Base-by-base conservation (phyloP, 768 basidiomycete genomes). In the Phlebiopsis flavidoalba region DNA sequence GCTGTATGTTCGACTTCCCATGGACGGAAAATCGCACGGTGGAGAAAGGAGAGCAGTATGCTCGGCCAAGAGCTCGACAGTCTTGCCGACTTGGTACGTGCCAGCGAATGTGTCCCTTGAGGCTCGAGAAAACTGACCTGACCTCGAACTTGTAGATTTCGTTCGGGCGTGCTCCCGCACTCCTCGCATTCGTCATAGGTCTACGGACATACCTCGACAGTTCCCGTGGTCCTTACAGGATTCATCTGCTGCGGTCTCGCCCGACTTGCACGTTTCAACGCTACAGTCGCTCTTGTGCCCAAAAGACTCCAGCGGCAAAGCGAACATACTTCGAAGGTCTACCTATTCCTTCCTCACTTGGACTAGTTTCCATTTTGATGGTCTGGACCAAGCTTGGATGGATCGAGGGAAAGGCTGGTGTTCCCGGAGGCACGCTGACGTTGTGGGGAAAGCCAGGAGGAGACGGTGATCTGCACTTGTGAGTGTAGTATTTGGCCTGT, bases 171-270 rank as follows among this genome's bases (percentile, higher is more conserved):
- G 95, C 97, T 0, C 97, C 97, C 3, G 88, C 95, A n/a, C 80
- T 98, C 48, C 77, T 97, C 36, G 93, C 89, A 8, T 99, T 97
- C 72, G 86, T 84, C 53, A 81, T 98, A 57, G 97, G 97, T 58
- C 83, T 98, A 59, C 85, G 92, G 63, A 96, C 94, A 11, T 88
- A 90, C 63, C 85, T 97, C 60, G 97, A 99, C 77, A 91, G n/a
- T n/a, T n/a, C n/a, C 89, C 1, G 81, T 95, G 64, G 77, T 87
- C 61, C 81, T 99, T 49, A 86, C 95, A 14, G 83, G 85, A 55
- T 99, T 98, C 73, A 93, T 97, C 66, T 98, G 96, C 70, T 93
- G 89, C 75, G 97, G 97, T 37, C 85, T 99, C 56, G 97, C 97
- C 19, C 89, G 97, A 53, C 88, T 99, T 36, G 97, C 97, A 10